phyloP scores from a whole-genome alignment of 1,284 basidiomycete species.

The Chondrostereum purpureum region DNA sequence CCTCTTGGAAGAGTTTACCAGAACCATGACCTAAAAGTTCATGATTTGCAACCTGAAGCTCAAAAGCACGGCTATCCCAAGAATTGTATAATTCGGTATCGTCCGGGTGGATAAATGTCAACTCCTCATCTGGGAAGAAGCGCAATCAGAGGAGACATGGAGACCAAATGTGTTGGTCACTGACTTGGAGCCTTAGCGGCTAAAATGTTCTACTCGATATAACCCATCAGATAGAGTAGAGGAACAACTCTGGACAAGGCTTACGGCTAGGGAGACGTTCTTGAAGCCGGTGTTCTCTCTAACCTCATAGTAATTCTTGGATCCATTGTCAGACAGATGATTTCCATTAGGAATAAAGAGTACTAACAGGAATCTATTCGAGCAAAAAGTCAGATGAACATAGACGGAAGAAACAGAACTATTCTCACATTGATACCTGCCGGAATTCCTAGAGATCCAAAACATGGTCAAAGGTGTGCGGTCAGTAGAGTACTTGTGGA shows the following conservation, averaged over 20 bases:
- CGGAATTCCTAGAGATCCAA: slow-evolving; percentile 53
- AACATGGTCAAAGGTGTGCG: background rate
- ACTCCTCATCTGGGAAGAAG: slow-evolving; percentile 50
- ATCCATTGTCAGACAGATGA: background rate
- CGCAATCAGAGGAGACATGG: background rate
- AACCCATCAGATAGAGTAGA: slow-evolving; percentile 1
- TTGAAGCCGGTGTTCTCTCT: slow-evolving; percentile 79
- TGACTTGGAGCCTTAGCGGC: slow-evolving; percentile 77
- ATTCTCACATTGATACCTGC: slow-evolving; percentile 70
- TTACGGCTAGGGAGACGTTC: slow-evolving; percentile 70
- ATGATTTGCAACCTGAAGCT: slow-evolving; percentile 82
- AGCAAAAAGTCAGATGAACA: no score
- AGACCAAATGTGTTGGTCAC: slow-evolving; percentile 20
- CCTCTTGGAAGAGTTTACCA: slow-evolving; percentile 75
- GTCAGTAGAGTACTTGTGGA: background rate
- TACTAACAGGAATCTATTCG: no score
- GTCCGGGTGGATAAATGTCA: slow-evolving; percentile 76
- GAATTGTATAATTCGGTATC: slow-evolving; percentile 64
- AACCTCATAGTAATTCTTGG: slow-evolving; percentile 74
- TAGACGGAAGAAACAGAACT: no score
- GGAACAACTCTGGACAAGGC: slow-evolving; percentile 17
- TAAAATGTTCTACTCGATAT: slow-evolving; percentile 56
- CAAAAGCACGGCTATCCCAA: slow-evolving; percentile 74
- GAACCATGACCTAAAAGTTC: slow-evolving; percentile 77
- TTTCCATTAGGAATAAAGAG: no score